Evolutionary conservation across 805 yeast species (phyloP).

Genomic region (Ogataea wickerhamii): DNA sequence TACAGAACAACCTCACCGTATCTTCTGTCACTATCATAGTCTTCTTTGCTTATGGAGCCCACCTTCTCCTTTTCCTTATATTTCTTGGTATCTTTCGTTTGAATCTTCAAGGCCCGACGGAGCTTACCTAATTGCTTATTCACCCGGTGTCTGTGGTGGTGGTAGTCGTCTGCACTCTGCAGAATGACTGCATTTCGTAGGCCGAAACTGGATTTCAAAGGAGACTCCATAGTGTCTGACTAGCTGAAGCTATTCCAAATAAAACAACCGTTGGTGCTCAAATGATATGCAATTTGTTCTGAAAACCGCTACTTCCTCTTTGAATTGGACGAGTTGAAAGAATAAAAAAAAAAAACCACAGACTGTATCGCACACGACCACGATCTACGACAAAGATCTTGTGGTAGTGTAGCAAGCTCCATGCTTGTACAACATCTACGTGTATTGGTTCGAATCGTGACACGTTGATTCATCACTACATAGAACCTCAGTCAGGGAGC

Average conservation of each 20-base stretch:
- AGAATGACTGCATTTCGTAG: slow-evolving; percentile 61
- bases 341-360: neutral
- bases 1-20: slow-evolving; percentile 59
- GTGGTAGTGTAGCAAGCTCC: no score
- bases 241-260: no score
- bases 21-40: slow-evolving; percentile 47
- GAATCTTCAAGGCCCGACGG: slow-evolving; percentile 60
- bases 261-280: no score
- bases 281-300: no score
- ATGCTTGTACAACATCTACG: no score
- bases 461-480: no score
- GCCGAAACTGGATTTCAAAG: slow-evolving; percentile 46
- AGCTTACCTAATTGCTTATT: slow-evolving; percentile 58
- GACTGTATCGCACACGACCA: slow-evolving; percentile 1
- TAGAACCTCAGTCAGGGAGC: neutral
- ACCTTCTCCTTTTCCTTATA: slow-evolving; percentile 49
- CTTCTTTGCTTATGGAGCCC: slow-evolving; percentile 42
- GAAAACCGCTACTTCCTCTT: no score
- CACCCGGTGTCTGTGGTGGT: slow-evolving; percentile 60
- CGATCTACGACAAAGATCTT: neutral
- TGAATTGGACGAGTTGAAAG: neutral
- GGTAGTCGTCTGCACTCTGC: slow-evolving; percentile 65
- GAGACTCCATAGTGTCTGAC: slow-evolving; percentile 38
- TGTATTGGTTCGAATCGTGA: no score
- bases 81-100: slow-evolving; percentile 63